These are phyloP conservation scores for Baorangia bicolor DNA, from an alignment of 768 basidiomycete species.

Conservation along the genomic window DNA sequence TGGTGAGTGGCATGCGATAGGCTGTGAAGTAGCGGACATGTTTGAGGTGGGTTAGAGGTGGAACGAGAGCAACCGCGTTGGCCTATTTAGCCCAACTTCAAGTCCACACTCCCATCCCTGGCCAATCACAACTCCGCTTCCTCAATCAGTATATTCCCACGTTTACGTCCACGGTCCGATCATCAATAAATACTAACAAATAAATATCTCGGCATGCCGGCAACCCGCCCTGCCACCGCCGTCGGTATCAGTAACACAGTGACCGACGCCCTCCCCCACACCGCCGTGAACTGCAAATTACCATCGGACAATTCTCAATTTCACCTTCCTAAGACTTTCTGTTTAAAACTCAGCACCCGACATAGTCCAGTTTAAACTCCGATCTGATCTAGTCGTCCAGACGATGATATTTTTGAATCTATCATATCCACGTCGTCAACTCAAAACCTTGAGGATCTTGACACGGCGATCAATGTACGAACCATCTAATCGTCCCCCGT, in stretches of 20 bases:
- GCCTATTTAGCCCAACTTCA: conserved; percentile 32
- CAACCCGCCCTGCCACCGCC: conserved; percentile 2
- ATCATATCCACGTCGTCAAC: too few relatives aligned
- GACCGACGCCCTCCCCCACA: too few relatives aligned
- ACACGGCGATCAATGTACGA: not conserved
- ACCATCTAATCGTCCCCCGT: too few relatives aligned
- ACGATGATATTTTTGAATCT: too few relatives aligned
- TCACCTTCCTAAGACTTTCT: too few relatives aligned
- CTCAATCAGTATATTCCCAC: conserved; percentile 23
- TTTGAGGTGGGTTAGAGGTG: not conserved
- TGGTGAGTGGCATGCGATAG: conserved; percentile 41
- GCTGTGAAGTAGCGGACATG: conserved; percentile 43
- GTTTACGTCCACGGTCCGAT: conserved; percentile 31
- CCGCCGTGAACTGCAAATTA: too few relatives aligned
- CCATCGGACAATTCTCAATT: too few relatives aligned
- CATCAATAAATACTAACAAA: conserved; percentile 24
- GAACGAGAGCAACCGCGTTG: conserved; percentile 13
- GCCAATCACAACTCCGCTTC: conserved; percentile 22
- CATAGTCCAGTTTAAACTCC: too few relatives aligned
- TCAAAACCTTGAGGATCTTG: too few relatives aligned
- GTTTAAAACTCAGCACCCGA: too few relatives aligned
- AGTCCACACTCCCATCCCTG: not conserved
- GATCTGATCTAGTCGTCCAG: too few relatives aligned
- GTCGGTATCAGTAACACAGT: too few relatives aligned
- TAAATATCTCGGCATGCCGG: conserved; percentile 25